Evolutionary conservation across 805 yeast genomes (phyloP), one percentile per base, ranked within the genome.

Genomic region (Brettanomyces bruxellensis): DNA sequence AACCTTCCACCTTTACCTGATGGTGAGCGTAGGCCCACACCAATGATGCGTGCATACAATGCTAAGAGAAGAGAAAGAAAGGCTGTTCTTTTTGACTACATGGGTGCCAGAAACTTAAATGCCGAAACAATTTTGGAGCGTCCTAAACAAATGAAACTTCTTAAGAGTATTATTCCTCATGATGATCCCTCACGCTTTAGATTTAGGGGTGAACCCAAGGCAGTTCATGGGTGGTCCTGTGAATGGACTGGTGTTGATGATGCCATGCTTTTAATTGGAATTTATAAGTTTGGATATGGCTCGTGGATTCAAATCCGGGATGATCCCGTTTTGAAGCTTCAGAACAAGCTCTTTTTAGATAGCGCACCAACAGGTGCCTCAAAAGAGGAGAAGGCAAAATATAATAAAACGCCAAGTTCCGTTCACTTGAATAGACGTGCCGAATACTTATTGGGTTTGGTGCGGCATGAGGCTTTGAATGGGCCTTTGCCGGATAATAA

Each of bases 251-350:
- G 73, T 12, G 78, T 72, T 32, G 95, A 93, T 60, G 99, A 93
- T 62, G 85, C 89, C 44, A 85, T 81, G 79, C 71, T 93, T 45
- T 64, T 93, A 50, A 78, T 86, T 34, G 99, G 99, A 52, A 85
- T 91, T 23, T 75, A 77, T 58, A 89, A 87, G 65, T 90, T 90
- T 65, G 99, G 99, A 0, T 90, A 88, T 63, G 98, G 98, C 14
- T 82, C 96, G 1, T 93, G 99, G 99, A 62, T 75, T 3, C 90
- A 86, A 58, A 90, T 93, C 41, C 74, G 99, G 59, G 99, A 93
- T 66, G 99, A 93, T 66, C 98, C 99, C 2, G 75, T 87, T 45
- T 72, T 93, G 48, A 90, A 89, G 9, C 70, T 93, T 50, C 85
- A 87, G 50, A 87, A 88, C 55, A 93, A 88, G 69, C 68, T 93